Evolutionary conservation across 805 yeast species (phyloP), one percentile per base, ranked within the genome.

Genomic region (Suhomyces prunicola): DNA sequence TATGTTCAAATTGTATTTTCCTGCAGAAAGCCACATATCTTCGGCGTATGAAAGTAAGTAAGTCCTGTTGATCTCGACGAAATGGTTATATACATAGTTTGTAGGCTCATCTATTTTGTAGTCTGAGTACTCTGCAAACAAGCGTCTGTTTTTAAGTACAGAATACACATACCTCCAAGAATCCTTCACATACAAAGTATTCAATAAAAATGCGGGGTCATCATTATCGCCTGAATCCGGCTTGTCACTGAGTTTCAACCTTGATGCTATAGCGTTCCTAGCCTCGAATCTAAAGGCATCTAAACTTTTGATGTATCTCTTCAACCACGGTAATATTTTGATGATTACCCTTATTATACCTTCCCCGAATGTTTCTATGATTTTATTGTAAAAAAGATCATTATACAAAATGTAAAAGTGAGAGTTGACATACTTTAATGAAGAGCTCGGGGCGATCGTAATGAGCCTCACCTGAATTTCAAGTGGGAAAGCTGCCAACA

Each of bases 111-210:
- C 84, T 5, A 79, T 72, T 44, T 66, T 64, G 54, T 76, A 74
- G 56, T 74, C 77, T 4, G 67, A 54, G 44, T 69, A 67, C 44
- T 79, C 81, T 15, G 85, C 82, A 63, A 78, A 84, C 27, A 84
- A 58, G 42, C 87, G 65, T 47, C 82, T 74, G 59, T 81, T 83
- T 55, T 73, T 74, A 52, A 81, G 65, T 6, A 85, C 66, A 0
- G 81, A 74, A 55, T 79, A 81, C 0, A 83, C 70, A 27, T 83
- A 67, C 55, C 69, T 72, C 87, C 87, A 85, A 0, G 84, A 79
- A 63, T 82, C 86, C 51, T 70, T 71, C 12, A 81, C 62, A 54
- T 61, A 80, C 10, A 57, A 54, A 23, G 62, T 59, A 50, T 70
- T 57, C 15, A 70, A 57, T 6, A 65, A 63, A 48, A 45, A 26